phyloP scores from a whole-genome alignment of 208 protist genomes.

The Phytomonas sp. region DNA sequence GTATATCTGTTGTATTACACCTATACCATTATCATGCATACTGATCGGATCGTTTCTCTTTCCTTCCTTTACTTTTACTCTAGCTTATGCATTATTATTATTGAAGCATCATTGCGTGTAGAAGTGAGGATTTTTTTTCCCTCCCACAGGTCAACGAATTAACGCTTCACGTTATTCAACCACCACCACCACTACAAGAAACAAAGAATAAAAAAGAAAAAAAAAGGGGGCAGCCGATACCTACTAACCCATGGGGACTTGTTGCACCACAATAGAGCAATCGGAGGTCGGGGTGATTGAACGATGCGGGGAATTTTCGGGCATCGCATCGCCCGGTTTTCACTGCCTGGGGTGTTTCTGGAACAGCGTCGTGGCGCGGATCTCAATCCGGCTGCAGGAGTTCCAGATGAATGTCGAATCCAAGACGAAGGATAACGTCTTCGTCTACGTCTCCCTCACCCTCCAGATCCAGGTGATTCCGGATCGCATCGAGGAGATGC shows the following conservation, averaged over 20 bases:
- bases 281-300: slow-evolving; percentile 55
- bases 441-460: slow-evolving; percentile 44
- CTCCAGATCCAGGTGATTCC: slow-evolving; percentile 49
- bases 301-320: slow-evolving; percentile 47
- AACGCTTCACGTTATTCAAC: neutral
- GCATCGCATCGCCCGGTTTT: slow-evolving; percentile 39
- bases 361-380: slow-evolving; percentile 13
- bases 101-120: neutral
- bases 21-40: too few relatives aligned
- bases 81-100: slow-evolving; percentile 10
- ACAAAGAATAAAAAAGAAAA: slow-evolving; percentile 7
- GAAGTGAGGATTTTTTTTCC: neutral
- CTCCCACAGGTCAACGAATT: neutral
- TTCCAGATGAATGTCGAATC: slow-evolving; percentile 31
- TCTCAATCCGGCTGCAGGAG: slow-evolving; percentile 48
- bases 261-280: slow-evolving; percentile 38
- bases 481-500: slow-evolving; percentile 24
- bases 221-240: slow-evolving; percentile 1
- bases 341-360: slow-evolving; percentile 43
- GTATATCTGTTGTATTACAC: too few relatives aligned
- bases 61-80: slow-evolving; percentile 4
- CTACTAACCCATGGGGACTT: slow-evolving; percentile 18
- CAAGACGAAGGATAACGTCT: slow-evolving; percentile 88
- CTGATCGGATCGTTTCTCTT: slow-evolving; percentile 5
- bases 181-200: too few relatives aligned